Percentiles rank a stretch among this genome's conserved stretches.
Evolutionary conservation across 2,329 filamentous ascomycete species (phyloP).

Genomic region (Colletotrichum cereale): DNA sequence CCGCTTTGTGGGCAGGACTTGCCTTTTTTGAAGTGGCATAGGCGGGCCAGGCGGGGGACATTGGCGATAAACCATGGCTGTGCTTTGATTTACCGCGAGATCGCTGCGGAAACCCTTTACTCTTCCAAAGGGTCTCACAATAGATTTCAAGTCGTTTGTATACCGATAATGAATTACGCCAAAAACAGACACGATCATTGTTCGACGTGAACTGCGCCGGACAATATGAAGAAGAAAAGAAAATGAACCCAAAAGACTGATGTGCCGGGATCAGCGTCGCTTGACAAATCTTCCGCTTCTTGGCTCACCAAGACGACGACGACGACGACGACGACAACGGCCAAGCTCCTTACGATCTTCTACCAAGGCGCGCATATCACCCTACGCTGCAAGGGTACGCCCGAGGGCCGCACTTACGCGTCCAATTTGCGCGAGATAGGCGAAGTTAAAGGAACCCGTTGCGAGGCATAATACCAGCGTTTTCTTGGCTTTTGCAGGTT

Average conservation of each 20-base stretch:
- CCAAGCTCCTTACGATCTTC: slow-evolving; percentile 37
- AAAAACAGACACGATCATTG: not conserved
- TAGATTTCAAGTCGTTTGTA: not conserved
- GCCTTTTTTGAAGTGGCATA: not conserved
- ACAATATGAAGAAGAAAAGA: too few relatives aligned
- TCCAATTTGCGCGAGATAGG: slow-evolving; percentile 7
- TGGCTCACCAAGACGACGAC: slow-evolving; percentile 1
- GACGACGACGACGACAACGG: not conserved
- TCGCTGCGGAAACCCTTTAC: not conserved
- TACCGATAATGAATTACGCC: slow-evolving; percentile 4
- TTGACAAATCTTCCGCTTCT: slow-evolving; percentile 31
- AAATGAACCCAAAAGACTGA: not conserved
- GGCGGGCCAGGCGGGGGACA: slow-evolving; percentile 1
- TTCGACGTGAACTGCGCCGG: not conserved
- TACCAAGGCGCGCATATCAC: slow-evolving; percentile 23
- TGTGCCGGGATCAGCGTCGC: slow-evolving; percentile 32
- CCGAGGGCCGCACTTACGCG: not conserved
- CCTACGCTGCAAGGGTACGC: slow-evolving; percentile 11
- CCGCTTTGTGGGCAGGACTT: not conserved
- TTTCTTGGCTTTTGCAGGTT: slow-evolving; percentile 12
- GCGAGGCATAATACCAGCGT: not conserved
- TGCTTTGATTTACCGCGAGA: not conserved
- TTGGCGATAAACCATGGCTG: slow-evolving; percentile 17
- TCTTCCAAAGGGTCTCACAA: not conserved
- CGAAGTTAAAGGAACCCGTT: slow-evolving; percentile 7